A percentile compares a stretch with the other conserved stretches of the same genome.
These are phyloP conservation scores for Dichomitus squalens DNA, from an alignment of 1,284 basidiomycete species.

Conservation along the genomic window DNA sequence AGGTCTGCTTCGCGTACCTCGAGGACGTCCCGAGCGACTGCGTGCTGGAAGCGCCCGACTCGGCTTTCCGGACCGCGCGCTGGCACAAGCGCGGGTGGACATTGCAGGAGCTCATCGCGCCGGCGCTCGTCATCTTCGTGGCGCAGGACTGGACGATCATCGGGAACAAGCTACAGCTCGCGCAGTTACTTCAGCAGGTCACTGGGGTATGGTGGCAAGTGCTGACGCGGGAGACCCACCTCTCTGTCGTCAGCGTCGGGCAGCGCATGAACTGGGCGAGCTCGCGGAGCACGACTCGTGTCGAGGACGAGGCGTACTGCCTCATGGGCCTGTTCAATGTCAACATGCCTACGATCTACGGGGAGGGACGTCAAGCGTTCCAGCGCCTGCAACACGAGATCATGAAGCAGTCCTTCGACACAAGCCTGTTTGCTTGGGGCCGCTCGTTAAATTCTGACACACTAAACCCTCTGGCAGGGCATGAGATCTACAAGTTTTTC, in stretches of 20 bases:
- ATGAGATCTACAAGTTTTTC: background rate
- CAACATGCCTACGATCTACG: constrained; percentile 18
- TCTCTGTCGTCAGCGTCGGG: background rate
- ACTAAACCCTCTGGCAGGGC: background rate
- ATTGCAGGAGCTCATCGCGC: too few species aligned
- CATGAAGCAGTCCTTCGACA: constrained; percentile 1
- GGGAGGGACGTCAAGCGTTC: constrained; percentile 1
- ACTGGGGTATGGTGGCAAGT: background rate
- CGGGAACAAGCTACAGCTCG: background rate
- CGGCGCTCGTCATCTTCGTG: background rate
- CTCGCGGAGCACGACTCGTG: constrained; percentile 12
- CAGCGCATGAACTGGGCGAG: constrained; percentile 24
- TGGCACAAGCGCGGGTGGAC: background rate
- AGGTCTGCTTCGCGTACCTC: background rate
- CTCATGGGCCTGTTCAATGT: constrained; percentile 24
- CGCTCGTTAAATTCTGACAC: background rate
- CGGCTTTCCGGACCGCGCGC: background rate
- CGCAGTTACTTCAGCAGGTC: background rate
- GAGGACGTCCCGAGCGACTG: background rate
- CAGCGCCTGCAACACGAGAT: background rate
- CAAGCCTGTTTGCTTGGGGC: background rate
- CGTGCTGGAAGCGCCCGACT: background rate
- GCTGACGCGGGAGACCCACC: background rate
- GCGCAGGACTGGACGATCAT: background rate
- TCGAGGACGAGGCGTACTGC: constrained; percentile 22